Conservation (phyloP, 2,329 filamentous ascomycete species). For the Calonectria pseudoreteaudii region DNA sequence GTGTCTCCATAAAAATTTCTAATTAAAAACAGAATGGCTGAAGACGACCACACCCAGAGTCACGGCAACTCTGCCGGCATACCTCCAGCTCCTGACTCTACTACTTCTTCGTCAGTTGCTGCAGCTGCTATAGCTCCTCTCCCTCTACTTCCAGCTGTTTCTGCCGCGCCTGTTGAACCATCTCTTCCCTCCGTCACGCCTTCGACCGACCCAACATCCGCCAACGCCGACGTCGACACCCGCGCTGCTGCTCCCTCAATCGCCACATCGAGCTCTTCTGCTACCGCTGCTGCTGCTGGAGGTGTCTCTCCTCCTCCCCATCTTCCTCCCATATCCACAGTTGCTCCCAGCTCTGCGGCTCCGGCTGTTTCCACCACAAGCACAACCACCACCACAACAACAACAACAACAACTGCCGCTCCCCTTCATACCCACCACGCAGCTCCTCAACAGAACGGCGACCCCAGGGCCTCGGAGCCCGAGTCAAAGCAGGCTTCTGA, state of each 20-base stretch:
- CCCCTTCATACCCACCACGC: constrained; percentile 24
- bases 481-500: constrained; percentile 35
- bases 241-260: constrained; percentile 21
- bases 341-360: constrained; percentile 23
- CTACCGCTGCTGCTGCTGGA: constrained; percentile 17
- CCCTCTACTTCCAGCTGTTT: constrained; percentile 30
- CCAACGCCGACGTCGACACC: constrained; percentile 25
- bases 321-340: constrained; percentile 26
- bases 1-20: constrained; percentile 52
- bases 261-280: constrained; percentile 12
- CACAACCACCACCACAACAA: not conserved
- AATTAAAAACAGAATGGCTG: constrained; percentile 51
- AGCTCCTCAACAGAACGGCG: constrained; percentile 47
- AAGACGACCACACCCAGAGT: constrained; percentile 47
- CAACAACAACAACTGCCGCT: constrained; percentile 33
- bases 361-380: not conserved
- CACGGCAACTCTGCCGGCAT: constrained; percentile 45
- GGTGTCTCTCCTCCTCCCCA: constrained; percentile 1
- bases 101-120: constrained; percentile 43
- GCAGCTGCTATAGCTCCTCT: constrained; percentile 33
- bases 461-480: constrained; percentile 45
- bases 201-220: constrained; percentile 28
- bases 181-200: constrained; percentile 32
- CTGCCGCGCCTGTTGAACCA: constrained; percentile 31
- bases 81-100: constrained; percentile 36